These are phyloP conservation scores for Oxytropis ochrocephala DNA, from an alignment of 306 rosid genomes.

Conservation along the genomic window DNA sequence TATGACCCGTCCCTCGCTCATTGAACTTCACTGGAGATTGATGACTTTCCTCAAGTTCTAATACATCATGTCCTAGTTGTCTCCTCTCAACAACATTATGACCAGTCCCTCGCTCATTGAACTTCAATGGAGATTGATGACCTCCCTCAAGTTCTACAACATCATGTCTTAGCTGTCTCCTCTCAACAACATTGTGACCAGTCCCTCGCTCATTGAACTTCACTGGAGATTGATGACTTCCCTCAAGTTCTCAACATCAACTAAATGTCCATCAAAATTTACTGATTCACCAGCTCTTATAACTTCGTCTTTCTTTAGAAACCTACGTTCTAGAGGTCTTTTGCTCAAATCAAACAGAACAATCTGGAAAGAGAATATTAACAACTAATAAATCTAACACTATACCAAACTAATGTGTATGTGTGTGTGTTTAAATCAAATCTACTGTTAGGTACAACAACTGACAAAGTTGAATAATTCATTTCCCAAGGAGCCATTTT, in stretches of 20 bases:
- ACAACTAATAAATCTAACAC: background rate
- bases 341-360: slow-evolving; percentile 54
- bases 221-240: slow-evolving; percentile 26
- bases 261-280: slow-evolving; percentile 55
- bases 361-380: slow-evolving; percentile 36
- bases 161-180: slow-evolving; percentile 27
- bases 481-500: background rate
- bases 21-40: slow-evolving; percentile 28
- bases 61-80: slow-evolving; percentile 40
- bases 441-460: background rate
- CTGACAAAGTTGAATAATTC: background rate
- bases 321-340: slow-evolving; percentile 49
- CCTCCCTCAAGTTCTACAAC: slow-evolving; percentile 52
- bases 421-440: background rate
- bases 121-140: slow-evolving; percentile 26
- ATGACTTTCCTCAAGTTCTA: slow-evolving; percentile 46
- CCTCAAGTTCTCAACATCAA: slow-evolving; percentile 55
- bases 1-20: slow-evolving; percentile 7
- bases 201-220: slow-evolving; percentile 26
- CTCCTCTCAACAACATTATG: slow-evolving; percentile 23
- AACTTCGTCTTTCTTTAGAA: slow-evolving; percentile 54
- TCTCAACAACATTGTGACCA: slow-evolving; percentile 12
- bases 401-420: background rate
- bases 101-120: slow-evolving; percentile 18
- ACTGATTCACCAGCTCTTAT: slow-evolving; percentile 47